These are phyloP conservation scores for Draba incana DNA, from an alignment of 345 rosid species.

Conservation along the genomic window DNA sequence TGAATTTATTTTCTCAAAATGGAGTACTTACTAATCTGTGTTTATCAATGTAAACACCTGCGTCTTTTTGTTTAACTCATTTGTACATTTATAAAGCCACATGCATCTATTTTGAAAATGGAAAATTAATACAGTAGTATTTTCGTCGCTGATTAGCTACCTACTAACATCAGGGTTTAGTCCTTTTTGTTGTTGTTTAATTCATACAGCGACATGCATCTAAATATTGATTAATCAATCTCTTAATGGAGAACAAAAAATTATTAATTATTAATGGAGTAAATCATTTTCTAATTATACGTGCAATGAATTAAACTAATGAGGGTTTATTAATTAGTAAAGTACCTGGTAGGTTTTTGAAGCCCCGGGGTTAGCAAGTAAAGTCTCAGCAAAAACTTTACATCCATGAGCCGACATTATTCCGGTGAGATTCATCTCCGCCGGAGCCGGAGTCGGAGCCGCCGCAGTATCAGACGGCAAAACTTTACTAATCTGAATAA, in stretches of 20 bases:
- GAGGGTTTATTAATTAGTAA: conserved; percentile 31
- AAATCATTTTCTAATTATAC: neutral
- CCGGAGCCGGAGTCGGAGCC: conserved; percentile 87
- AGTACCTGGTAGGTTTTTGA: conserved; percentile 66
- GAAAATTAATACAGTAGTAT: conserved; percentile 1
- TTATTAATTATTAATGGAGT: neutral
- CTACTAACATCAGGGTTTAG: no score
- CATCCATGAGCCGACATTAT: conserved; percentile 95
- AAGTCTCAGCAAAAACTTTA: conserved; percentile 78
- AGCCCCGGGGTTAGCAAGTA: conserved; percentile 62
- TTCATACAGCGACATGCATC: conserved; percentile 27
- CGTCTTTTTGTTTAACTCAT: neutral
- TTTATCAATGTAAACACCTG: neutral
- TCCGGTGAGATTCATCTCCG: conserved; percentile 65
- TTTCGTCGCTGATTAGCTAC: no score
- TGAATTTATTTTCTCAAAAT: neutral
- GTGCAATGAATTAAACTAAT: neutral
- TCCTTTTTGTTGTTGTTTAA: neutral
- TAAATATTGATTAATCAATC: neutral
- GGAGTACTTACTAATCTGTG: neutral
- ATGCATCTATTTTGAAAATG: neutral
- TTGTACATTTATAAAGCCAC: neutral
- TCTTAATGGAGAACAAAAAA: neutral
- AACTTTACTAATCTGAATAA: conserved; percentile 80
- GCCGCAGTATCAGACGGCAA: conserved; percentile 72